Conservation (phyloP, 768 basidiomycete genomes). For the Kockovaella imperatae region DNA sequence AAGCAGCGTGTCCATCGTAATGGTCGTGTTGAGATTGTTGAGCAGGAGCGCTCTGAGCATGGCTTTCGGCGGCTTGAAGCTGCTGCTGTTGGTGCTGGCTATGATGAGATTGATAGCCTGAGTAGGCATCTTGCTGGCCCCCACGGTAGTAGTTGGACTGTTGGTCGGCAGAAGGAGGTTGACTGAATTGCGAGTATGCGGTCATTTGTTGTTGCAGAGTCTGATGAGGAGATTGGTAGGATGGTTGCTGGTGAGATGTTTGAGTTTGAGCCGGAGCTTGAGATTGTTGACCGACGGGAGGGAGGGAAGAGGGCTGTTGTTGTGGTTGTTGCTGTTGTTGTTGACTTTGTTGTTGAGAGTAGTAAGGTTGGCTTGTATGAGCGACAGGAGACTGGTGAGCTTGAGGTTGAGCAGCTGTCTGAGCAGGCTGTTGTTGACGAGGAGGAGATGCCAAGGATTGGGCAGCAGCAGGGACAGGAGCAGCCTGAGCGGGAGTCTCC, state of each 20-base stretch:
- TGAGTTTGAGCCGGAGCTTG: slow-evolving; percentile 9
- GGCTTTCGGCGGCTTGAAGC: slow-evolving; percentile 9
- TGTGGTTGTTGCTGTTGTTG: slow-evolving; percentile 9
- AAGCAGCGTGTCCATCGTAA: slow-evolving; percentile 19
- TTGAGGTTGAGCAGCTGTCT: slow-evolving; percentile 13
- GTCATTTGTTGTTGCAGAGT: slow-evolving; percentile 35
- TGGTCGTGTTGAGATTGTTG: slow-evolving; percentile 17
- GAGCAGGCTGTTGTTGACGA: slow-evolving; percentile 15
- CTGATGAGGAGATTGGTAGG: slow-evolving; percentile 29
- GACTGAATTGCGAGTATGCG: no score
- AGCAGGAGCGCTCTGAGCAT: slow-evolving; percentile 1
- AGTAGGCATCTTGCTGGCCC: neutral
- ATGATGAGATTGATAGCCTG: slow-evolving; percentile 6
- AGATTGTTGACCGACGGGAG: slow-evolving; percentile 2
- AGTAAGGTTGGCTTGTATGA: slow-evolving; percentile 11
- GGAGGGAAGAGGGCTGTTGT: no score
- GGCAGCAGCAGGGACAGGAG: slow-evolving; percentile 15
- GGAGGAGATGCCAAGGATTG: slow-evolving; percentile 23
- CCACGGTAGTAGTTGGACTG: no score
- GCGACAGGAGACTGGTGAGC: slow-evolving; percentile 6
- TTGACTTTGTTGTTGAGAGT: slow-evolving; percentile 8
- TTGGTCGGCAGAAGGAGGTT: no score
- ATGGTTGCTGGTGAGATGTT: slow-evolving; percentile 15
- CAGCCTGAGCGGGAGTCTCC: slow-evolving; percentile 16
- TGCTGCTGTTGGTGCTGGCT: slow-evolving; percentile 13